These are phyloP conservation scores for Dichotomopilus funicola DNA, from an alignment of 2,329 filamentous ascomycete genomes.

Conservation along the genomic window DNA sequence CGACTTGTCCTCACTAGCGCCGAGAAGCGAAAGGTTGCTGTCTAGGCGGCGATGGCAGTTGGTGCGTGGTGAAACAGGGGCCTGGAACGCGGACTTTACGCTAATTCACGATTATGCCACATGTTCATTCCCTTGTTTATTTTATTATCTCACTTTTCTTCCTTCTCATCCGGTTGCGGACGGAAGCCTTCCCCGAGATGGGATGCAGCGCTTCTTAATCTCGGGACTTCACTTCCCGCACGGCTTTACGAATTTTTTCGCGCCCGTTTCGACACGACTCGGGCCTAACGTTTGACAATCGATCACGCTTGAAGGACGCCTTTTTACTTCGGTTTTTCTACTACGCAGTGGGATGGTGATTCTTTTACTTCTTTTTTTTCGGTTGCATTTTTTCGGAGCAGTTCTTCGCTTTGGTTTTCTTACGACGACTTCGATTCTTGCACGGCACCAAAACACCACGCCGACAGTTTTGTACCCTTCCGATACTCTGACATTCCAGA, in stretches of 20 bases:
- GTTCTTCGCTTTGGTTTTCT: not conserved
- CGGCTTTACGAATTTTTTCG: conserved; percentile 6
- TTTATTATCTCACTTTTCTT: not conserved
- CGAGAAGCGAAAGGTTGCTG: conserved; percentile 76
- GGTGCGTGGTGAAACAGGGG: conserved; percentile 5
- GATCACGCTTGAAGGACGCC: conserved; percentile 4
- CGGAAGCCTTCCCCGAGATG: not conserved
- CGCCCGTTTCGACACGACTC: conserved; percentile 6
- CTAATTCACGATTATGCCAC: conserved; percentile 27
- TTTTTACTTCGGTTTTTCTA: conserved; percentile 4
- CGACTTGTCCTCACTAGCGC: conserved; percentile 82
- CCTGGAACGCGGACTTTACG: conserved; percentile 18
- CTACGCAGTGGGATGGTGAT: conserved; percentile 11
- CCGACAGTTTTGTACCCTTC: not conserved
- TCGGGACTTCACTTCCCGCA: not conserved
- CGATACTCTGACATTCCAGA: not conserved
- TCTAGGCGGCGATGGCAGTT: conserved; percentile 12
- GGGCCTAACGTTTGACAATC: conserved; percentile 7
- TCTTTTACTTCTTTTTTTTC: conserved; percentile 9
- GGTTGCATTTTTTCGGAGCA: conserved; percentile 15
- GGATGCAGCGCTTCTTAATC: conserved; percentile 19
- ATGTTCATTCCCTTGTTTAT: conserved; percentile 10
- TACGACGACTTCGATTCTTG: conserved; percentile 4
- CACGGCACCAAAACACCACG: not conserved
- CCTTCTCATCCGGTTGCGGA: conserved; percentile 13